Conservation (phyloP, 805 yeast species). For the Candida bentonensis region DNA sequence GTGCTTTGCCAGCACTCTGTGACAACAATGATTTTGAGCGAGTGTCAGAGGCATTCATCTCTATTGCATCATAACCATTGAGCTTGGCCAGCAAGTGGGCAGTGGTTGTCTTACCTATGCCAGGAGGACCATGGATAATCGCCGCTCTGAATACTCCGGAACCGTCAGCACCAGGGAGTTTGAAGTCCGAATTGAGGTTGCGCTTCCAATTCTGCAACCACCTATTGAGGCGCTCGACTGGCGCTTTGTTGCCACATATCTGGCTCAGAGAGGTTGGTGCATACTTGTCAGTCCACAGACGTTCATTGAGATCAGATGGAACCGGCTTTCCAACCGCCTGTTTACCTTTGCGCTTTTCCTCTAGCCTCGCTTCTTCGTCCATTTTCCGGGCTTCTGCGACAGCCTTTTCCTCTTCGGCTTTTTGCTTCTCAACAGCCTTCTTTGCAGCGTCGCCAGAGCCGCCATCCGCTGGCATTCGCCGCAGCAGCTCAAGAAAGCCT, state of each 20-base stretch:
- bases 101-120: conserved; percentile 85
- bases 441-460: conserved; percentile 73
- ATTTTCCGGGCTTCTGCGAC: conserved; percentile 39
- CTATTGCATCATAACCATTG: conserved; percentile 67
- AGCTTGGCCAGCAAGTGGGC: conserved; percentile 75
- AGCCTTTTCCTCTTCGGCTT: conserved; percentile 49
- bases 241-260: conserved; percentile 82
- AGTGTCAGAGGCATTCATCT: conserved; percentile 81
- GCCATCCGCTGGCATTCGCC: conserved; percentile 81
- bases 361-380: conserved; percentile 22
- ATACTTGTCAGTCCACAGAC: conserved; percentile 85
- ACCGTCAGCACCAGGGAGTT: conserved; percentile 44
- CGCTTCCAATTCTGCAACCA: conserved; percentile 76
- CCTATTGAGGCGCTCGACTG: conserved; percentile 43
- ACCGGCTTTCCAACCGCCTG: background rate
- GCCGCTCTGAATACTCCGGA: conserved; percentile 67
- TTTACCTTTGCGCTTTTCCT: conserved; percentile 15
- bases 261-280: conserved; percentile 71
- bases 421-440: conserved; percentile 54
- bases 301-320: conserved; percentile 33
- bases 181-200: conserved; percentile 40
- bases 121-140: conserved; percentile 84
- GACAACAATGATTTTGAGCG: conserved; percentile 70
- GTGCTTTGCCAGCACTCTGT: conserved; percentile 49
- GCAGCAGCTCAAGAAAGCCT: conserved; percentile 64